Conservation (phyloP, 805 yeast genomes). For the Cyberlindnera subsufficiens region DNA sequence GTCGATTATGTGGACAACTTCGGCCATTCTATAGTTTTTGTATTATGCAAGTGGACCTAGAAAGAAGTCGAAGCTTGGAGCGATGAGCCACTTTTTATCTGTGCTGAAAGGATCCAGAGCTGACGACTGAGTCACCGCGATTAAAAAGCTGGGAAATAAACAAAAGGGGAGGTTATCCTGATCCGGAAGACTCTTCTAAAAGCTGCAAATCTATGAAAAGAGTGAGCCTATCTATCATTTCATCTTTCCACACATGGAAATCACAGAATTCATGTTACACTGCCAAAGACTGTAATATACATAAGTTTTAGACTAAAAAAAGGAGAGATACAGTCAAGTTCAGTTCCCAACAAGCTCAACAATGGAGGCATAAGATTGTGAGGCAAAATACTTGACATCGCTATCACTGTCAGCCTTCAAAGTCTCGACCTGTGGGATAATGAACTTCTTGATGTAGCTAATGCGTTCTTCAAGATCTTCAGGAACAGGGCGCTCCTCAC, state of each 20-base stretch:
- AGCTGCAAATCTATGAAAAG: too few species aligned
- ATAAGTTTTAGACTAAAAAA: too few species aligned
- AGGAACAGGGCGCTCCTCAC: constrained; percentile 12
- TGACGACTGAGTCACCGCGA: not conserved
- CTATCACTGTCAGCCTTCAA: constrained; percentile 71
- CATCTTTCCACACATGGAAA: too few species aligned
- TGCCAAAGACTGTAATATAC: too few species aligned
- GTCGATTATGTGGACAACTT: constrained; percentile 63
- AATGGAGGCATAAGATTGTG: constrained; percentile 44
- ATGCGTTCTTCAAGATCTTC: constrained; percentile 11
- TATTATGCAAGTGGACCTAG: not conserved
- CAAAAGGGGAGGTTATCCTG: too few species aligned
- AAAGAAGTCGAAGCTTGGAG: too few species aligned
- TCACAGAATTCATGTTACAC: too few species aligned
- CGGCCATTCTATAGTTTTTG: constrained; percentile 13
- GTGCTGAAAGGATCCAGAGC: too few species aligned
- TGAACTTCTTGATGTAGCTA: constrained; percentile 40
- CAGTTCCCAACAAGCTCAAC: not conserved
- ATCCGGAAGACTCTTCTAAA: too few species aligned
- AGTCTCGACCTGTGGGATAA: constrained; percentile 60
- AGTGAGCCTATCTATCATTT: too few species aligned
- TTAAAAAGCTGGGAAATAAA: too few species aligned
- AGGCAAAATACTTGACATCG: constrained; percentile 86
- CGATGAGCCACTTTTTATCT: too few species aligned
- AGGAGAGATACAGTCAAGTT: not conserved